Conservation (phyloP, 441 rosid genomes). For the Eugenia klotzschiana region DNA sequence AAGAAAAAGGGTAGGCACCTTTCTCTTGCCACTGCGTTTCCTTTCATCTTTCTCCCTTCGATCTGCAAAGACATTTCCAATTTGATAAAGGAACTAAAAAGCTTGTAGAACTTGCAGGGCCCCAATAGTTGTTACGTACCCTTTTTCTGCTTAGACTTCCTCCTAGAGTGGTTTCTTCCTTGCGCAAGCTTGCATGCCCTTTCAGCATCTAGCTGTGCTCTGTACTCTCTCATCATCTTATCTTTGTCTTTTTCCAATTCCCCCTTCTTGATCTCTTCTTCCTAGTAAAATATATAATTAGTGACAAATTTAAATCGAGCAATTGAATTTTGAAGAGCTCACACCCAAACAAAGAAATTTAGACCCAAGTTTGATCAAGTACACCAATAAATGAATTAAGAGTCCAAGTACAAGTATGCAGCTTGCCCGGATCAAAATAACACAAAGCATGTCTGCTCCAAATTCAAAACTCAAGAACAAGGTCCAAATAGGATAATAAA, state of each 20-base stretch:
- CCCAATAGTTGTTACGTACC: constrained; percentile 16
- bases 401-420: not conserved
- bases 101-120: not conserved
- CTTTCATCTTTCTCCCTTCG: constrained; percentile 65
- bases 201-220: constrained; percentile 98
- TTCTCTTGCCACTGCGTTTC: constrained; percentile 72
- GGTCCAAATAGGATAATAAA: not conserved
- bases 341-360: not conserved
- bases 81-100: constrained; percentile 1
- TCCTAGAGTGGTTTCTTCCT: constrained; percentile 67
- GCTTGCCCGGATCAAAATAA: not conserved
- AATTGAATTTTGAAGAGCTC: not conserved
- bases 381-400: not conserved
- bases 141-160: constrained; percentile 38
- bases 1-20: constrained; percentile 31
- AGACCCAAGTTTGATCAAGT: not conserved
- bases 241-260: constrained; percentile 85
- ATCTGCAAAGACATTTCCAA: constrained; percentile 31
- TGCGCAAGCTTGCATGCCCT: constrained; percentile 82
- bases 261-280: constrained; percentile 77
- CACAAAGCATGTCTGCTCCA: not conserved
- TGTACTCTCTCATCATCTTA: constrained; percentile 91
- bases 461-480: not conserved
- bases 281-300: constrained; percentile 34
- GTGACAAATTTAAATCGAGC: not conserved